A percentile compares a stretch with the other conserved stretches of the same genome.
Conservation (phyloP, 805 yeast genomes). For the Suhomyces tanzawaensis region DNA sequence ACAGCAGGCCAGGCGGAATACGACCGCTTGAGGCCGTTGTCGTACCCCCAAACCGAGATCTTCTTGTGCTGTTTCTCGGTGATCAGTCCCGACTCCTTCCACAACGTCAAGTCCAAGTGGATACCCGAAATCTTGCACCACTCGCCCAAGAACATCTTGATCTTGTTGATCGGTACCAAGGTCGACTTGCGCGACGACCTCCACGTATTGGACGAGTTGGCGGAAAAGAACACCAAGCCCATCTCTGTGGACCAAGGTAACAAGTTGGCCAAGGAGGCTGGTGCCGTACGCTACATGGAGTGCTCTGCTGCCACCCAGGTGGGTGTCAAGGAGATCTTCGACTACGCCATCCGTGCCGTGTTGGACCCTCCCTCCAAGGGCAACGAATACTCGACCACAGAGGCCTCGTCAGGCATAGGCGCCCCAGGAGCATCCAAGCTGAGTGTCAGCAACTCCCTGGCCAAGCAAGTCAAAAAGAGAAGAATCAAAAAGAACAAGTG, state of each 20-base stretch:
- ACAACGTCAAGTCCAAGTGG: constrained; percentile 73
- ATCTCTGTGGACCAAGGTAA: constrained; percentile 60
- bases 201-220: constrained; percentile 66
- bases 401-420: constrained; percentile 14
- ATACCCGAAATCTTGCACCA: constrained; percentile 85
- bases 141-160: constrained; percentile 65
- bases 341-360: constrained; percentile 73
- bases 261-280: constrained; percentile 65
- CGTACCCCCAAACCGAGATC: constrained; percentile 90
- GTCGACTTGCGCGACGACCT: constrained; percentile 81
- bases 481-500: constrained; percentile 38
- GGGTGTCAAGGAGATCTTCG: constrained; percentile 84
- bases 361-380: constrained; percentile 46
- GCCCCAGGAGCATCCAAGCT: constrained; percentile 7
- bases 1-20: constrained; percentile 95
- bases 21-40: constrained; percentile 82
- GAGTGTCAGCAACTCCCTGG: constrained; percentile 5
- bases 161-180: constrained; percentile 85
- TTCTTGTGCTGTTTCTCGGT: constrained; percentile 85
- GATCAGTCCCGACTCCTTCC: constrained; percentile 75
- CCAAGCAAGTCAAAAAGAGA: constrained; percentile 18
- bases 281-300: constrained; percentile 74
- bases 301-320: constrained; percentile 88
- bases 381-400: constrained; percentile 11
- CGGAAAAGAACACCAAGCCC: constrained; percentile 60